Conservation (phyloP, 164 flowering plant genomes). For the Annona squamosa region DNA sequence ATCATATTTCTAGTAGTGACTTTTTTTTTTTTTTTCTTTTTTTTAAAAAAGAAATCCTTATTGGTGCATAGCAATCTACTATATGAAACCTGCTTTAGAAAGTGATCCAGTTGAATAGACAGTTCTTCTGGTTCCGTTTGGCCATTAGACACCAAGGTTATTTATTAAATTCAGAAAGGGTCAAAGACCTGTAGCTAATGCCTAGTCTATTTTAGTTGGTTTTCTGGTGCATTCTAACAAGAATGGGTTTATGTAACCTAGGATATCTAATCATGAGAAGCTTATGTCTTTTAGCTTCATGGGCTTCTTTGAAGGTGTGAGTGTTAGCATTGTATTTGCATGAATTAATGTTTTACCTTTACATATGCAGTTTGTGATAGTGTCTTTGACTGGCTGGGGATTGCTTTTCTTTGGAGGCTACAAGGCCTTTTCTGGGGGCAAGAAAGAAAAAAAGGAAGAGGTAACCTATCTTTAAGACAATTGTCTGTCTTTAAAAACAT, state of each 20-base stretch:
- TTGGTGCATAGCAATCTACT: too few species aligned
- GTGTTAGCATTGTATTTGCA: background rate
- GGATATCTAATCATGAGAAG: background rate
- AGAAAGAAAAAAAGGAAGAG: slow-evolving; percentile 62
- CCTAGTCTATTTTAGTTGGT: too few species aligned
- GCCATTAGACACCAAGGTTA: too few species aligned
- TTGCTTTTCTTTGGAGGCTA: slow-evolving; percentile 41
- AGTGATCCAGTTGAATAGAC: too few species aligned
- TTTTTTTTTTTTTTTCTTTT: too few species aligned
- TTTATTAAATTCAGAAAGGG: too few species aligned
- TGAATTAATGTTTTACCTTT: background rate
- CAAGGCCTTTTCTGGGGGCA: slow-evolving; percentile 40
- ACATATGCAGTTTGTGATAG: slow-evolving; percentile 57
- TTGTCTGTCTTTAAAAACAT: background rate
- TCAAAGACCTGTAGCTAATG: too few species aligned
- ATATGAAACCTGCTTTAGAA: too few species aligned
- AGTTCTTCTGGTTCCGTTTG: too few species aligned
- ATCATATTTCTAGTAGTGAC: too few species aligned
- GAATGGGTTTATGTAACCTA: background rate
- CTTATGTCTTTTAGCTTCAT: background rate
- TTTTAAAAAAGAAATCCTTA: too few species aligned
- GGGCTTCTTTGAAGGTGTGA: background rate
- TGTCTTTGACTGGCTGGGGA: slow-evolving; percentile 52
- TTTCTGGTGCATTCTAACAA: too few species aligned
- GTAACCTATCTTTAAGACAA: slow-evolving; percentile 24